phyloP scores from a whole-genome alignment of 2,329 filamentous ascomycete species.

The Tolypocladium guangdongense region DNA sequence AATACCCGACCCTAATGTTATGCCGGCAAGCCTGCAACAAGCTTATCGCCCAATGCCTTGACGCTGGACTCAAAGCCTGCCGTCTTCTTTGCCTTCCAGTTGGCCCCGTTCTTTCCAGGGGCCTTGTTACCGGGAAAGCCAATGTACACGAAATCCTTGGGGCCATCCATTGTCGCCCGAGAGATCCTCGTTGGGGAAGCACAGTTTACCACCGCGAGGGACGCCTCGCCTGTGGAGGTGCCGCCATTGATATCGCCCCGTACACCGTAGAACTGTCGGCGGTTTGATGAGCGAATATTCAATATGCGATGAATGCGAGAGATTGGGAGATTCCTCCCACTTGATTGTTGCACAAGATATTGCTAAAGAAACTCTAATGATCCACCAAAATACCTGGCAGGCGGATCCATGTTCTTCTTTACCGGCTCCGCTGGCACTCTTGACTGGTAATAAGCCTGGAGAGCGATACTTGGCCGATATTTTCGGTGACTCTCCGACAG shows the following conservation, averaged over 20 bases:
- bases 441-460: too few species aligned
- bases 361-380: too few species aligned
- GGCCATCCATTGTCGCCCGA: constrained; percentile 36
- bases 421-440: too few species aligned
- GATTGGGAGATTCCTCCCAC: constrained; percentile 13
- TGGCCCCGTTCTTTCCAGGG: constrained; percentile 34
- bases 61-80: constrained; percentile 38
- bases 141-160: constrained; percentile 44
- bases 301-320: too few species aligned
- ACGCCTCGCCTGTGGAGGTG: constrained; percentile 35
- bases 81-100: constrained; percentile 35
- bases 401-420: too few species aligned
- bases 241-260: constrained; percentile 48
- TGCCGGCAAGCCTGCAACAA: constrained; percentile 20
- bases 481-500: too few species aligned
- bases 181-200: constrained; percentile 33
- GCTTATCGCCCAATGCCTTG: constrained; percentile 30
- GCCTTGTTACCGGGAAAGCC: constrained; percentile 36
- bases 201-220: constrained; percentile 39
- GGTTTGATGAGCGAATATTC: too few species aligned
- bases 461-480: too few species aligned
- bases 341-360: constrained; percentile 29
- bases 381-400: too few species aligned
- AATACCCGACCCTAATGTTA: background rate
- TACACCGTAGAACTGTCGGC: constrained; percentile 29